Conservation (phyloP, 2,329 filamentous ascomycete genomes). For the Xylariaceae sp. region DNA sequence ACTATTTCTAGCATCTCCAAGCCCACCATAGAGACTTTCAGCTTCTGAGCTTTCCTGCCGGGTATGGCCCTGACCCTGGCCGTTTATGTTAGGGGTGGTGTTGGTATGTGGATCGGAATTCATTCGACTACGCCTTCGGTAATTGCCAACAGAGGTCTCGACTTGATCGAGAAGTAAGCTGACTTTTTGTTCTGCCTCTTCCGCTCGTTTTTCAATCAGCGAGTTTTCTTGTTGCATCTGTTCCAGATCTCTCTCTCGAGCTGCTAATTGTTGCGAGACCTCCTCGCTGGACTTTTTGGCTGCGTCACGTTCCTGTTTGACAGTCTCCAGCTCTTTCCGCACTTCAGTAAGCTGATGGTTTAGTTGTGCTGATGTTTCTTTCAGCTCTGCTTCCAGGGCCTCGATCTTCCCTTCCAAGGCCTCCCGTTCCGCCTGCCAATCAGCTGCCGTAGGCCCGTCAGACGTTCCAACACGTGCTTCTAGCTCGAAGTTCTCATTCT, state of each 20-base stretch:
- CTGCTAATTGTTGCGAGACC: constrained; percentile 65
- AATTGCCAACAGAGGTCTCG: constrained; percentile 90
- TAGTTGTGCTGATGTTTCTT: constrained; percentile 67
- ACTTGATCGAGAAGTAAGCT: constrained; percentile 93
- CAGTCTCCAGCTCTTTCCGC: constrained; percentile 69
- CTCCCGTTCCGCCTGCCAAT: constrained; percentile 78
- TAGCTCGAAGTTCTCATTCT: constrained; percentile 76
- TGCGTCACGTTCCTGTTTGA: constrained; percentile 71
- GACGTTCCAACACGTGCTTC: constrained; percentile 54
- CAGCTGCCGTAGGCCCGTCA: constrained; percentile 53
- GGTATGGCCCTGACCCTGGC: constrained; percentile 47
- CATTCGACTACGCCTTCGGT: constrained; percentile 76
- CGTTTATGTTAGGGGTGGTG: constrained; percentile 43
- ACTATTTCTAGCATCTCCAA: constrained; percentile 63
- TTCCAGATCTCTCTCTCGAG: constrained; percentile 72
- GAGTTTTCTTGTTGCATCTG: constrained; percentile 83
- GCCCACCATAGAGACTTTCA: constrained; percentile 67
- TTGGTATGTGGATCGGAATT: constrained; percentile 54
- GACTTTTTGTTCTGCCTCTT: constrained; percentile 92
- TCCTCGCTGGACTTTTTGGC: constrained; percentile 56
- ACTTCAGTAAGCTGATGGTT: constrained; percentile 74
- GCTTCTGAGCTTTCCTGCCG: constrained; percentile 64
- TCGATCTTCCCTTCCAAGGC: constrained; percentile 72
- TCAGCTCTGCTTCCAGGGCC: constrained; percentile 71
- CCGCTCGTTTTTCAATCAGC: constrained; percentile 80